Percentiles rank a stretch among this genome's conserved stretches.
phyloP scores from a whole-genome alignment of 192 early-diverging fungal genomes.

The Coemansia sp. region DNA sequence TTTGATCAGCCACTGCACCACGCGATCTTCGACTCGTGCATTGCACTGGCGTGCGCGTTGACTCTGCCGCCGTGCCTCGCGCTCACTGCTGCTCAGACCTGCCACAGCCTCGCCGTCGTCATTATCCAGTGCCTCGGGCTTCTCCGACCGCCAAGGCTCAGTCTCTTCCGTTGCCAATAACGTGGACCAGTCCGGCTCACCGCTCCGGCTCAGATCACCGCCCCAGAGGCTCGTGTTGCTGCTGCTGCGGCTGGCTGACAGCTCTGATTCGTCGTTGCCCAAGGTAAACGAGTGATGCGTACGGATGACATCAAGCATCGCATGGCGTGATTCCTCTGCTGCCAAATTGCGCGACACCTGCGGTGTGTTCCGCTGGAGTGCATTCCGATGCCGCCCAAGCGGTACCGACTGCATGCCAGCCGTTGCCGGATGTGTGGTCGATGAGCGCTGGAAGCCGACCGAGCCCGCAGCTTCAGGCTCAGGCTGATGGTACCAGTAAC shows the following conservation, averaged over 20 bases:
- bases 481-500: conserved; percentile 57
- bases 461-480: neutral
- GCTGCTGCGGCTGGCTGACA: no score
- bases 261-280: neutral
- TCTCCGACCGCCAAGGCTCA: conserved; percentile 14
- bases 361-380: neutral
- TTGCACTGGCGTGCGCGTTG: neutral
- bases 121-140: conserved; percentile 18
- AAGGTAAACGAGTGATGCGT: conserved; percentile 13
- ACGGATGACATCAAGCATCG: conserved; percentile 37
- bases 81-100: neutral
- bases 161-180: conserved; percentile 3
- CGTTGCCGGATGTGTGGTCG: conserved; percentile 8
- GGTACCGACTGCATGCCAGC: neutral
- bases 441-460: neutral
- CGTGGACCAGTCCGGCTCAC: conserved; percentile 20
- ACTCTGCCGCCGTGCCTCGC: neutral
- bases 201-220: neutral
- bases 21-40: conserved; percentile 26
- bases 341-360: conserved; percentile 7
- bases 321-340: conserved; percentile 28
- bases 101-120: conserved; percentile 1
- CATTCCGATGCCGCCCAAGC: neutral
- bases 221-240: neutral
- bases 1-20: conserved; percentile 25